Base-by-base conservation (phyloP, 352 stramenopile species). In the Phytopythium kandeliae region DNA sequence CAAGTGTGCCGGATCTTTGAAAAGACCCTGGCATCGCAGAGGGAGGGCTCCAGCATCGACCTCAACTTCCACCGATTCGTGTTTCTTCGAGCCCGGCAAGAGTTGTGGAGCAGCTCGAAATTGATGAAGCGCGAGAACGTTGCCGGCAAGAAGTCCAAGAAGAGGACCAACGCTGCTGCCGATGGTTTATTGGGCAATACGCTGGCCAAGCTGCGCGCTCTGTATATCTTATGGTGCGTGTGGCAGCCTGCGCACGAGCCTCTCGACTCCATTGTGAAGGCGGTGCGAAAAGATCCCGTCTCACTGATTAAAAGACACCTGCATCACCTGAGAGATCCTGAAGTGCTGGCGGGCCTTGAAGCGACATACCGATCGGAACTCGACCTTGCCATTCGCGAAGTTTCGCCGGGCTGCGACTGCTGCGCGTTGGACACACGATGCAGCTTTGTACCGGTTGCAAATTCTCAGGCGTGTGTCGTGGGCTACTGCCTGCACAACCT, bases 401-500 rank as follows among this genome's bases (percentile, higher is more conserved):
- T n/a, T 21, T n/a, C 19, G 13, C 15, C 30, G 6, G 21, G n/a
- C 16, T 51, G 26, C 30, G 15, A 17, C 30, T 19, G n/a, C 15
- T 51, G 28, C 28, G 6, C 24, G 24, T 11, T 7, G 8, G 21
- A 44, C 6, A 31, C 9, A 12, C 55, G 48, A 4, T 47, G 41
- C 7, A 2, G 6, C 47, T 33, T 12, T 9, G 17, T 19, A 26
- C 17, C 7, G 2, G 15, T n/a, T 8, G n/a, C 15, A 4, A 22
- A 6, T 11, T 17, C 33, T 16, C 17, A 16, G 9, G 4, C 47
- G 5, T 53, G 47, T 5, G 25, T 53, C 33, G 65, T 62, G 34
- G 60, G 71, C 16, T 86, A 73, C 33, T 86, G 74, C 19, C 51
- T 82, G n/a, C 67, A 85, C 49, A 89, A 89, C 45, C 58, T 90